Conservation (phyloP, 305 asterid genomes). For the Solanum hybrid region DNA sequence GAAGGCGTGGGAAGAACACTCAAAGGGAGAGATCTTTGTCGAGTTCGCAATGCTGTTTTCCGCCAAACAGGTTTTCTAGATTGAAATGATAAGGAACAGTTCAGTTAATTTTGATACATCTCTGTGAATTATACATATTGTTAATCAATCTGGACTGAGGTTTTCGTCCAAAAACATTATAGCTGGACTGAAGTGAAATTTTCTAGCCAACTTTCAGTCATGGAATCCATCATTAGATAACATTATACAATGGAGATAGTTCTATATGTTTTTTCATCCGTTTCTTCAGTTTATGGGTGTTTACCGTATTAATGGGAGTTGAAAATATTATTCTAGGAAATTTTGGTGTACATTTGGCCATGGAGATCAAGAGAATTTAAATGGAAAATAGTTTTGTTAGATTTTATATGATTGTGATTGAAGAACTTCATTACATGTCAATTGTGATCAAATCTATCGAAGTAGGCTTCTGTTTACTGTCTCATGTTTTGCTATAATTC, state of each 20-base stretch:
- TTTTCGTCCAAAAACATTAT: background rate
- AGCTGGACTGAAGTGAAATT: background rate
- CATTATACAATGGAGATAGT: background rate
- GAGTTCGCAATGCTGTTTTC: conserved; percentile 69
- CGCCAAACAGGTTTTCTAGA: conserved; percentile 75
- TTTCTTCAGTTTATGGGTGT: background rate
- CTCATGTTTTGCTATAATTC: background rate
- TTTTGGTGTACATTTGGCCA: background rate
- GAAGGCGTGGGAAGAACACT: conserved; percentile 80
- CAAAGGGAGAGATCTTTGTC: conserved; percentile 77
- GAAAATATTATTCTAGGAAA: background rate
- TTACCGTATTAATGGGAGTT: background rate
- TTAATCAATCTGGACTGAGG: background rate
- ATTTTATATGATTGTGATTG: background rate
- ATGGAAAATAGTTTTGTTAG: background rate
- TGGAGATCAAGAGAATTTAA: background rate
- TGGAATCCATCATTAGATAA: background rate
- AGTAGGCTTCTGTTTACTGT: background rate
- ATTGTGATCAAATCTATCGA: background rate
- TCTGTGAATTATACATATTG: background rate
- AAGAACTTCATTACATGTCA: background rate
- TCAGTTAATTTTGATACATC: background rate
- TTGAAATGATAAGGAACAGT: conserved; percentile 9
- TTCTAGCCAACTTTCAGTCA: background rate
- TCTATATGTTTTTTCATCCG: background rate